Evolutionary conservation across 129 eudicot genomes (phyloP).

Genomic region (Oenanthe sinensis): DNA sequence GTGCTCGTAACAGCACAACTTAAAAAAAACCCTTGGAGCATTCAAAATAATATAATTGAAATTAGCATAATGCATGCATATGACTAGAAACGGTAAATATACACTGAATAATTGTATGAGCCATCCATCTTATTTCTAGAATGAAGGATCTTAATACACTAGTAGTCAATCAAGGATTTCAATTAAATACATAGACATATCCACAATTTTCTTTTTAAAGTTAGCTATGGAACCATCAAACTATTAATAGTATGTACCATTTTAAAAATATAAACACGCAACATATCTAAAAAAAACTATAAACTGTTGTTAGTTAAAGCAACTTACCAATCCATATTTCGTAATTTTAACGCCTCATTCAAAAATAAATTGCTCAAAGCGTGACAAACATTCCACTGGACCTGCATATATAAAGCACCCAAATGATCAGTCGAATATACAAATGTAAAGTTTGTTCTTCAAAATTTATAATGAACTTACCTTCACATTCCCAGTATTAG

Average conservation of each 20-base stretch:
- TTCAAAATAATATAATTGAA: not conserved
- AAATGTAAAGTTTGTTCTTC: not conserved
- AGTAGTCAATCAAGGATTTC: not conserved
- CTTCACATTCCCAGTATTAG: slow-evolving; percentile 92
- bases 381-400: slow-evolving; percentile 97
- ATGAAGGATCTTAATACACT: not conserved
- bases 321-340: slow-evolving; percentile 74
- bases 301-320: not conserved
- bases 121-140: not conserved
- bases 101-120: not conserved
- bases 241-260: not conserved
- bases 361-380: slow-evolving; percentile 86
- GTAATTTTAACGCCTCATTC: slow-evolving; percentile 58
- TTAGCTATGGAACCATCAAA: not conserved
- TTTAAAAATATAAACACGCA: not conserved
- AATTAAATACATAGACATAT: not conserved
- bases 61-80: not conserved
- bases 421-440: not conserved
- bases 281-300: not conserved
- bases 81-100: not conserved
- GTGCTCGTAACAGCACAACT: too few relatives aligned
- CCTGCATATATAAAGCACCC: slow-evolving; percentile 40
- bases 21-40: too few relatives aligned
- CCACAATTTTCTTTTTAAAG: not conserved
- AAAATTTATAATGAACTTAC: slow-evolving; percentile 18